Base-by-base conservation (phyloP, 768 basidiomycete genomes). In the Lentinula edodes region DNA sequence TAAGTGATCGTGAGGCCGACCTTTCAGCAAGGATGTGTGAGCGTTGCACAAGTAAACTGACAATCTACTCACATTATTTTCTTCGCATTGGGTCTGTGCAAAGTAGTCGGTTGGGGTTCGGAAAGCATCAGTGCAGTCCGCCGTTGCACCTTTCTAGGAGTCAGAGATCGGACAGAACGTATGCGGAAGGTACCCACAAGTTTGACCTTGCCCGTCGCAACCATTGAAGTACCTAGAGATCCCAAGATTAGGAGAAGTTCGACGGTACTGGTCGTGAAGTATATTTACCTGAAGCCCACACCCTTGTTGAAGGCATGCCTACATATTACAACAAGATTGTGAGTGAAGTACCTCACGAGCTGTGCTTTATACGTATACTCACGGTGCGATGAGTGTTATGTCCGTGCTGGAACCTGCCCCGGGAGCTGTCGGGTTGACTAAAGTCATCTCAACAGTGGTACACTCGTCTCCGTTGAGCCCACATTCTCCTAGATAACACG, bases 301-400 rank as follows among this genome's bases (percentile, higher is more conserved):
- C 75, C 69, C 5, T 79, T 76, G 3, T 75, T 76, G 69, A 78
- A 80, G 2, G 67, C 36, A 60, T 73, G 77, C 13, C 78, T 80
- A 62, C 28, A 28, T 28, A 28, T 23, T 15, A 62, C 34, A 41
- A 62, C 43, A 34, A 23, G 4, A 39, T 64, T 41, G 10, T 64
- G 63, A 23, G 62, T 34, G 35, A 28, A 23, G 34, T 36, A 28
- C 28, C 13, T 39, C 38, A 13, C 9, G 13, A 39, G 38, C 38
- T 7, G n/a, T 5, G 15, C 12, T 41, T 6, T 35, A 54, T 23
- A 18, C 28, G 13, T 42, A 34, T 15, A 69, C 78, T 57, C 63
- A 79, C 78, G 77, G 78, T 16, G 77, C 69, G 46, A 80, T 79
- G 15, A 78, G 66, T 32, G 73, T 71, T 52, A 77, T 66, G 62